Evolutionary conservation across 805 yeast genomes (phyloP).

Genomic region (Pichia deserticola): DNA sequence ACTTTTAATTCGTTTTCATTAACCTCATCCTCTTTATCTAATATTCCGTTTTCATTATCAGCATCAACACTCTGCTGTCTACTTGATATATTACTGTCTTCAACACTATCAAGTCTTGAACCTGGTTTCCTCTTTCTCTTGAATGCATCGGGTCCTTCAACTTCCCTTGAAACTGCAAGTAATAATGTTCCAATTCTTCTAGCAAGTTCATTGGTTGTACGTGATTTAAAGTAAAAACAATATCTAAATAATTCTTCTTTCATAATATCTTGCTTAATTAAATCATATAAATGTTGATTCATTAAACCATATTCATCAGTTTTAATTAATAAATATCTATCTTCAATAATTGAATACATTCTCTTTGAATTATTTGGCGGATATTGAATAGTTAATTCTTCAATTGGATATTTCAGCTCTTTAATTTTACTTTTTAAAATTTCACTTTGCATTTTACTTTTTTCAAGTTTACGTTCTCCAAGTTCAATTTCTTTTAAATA

Average conservation of each 20-base stretch:
- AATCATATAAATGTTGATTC: conserved; percentile 52
- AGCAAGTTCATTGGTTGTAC: conserved; percentile 65
- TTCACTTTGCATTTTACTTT: conserved; percentile 45
- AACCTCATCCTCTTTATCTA: not conserved
- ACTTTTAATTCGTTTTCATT: too few relatives aligned
- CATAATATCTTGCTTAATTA: conserved; percentile 56
- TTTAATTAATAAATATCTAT: conserved; percentile 53
- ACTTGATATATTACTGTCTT: conserved; percentile 14
- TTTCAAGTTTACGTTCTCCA: conserved; percentile 62
- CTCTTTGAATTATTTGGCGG: conserved; percentile 82
- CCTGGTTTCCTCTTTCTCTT: conserved; percentile 36
- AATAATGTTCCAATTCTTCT: conserved; percentile 63
- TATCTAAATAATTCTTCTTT: conserved; percentile 55
- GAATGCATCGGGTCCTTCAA: conserved; percentile 50
- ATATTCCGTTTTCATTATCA: not conserved
- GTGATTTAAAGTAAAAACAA: conserved; percentile 66
- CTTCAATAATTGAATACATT: conserved; percentile 62
- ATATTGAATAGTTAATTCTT: conserved; percentile 56
- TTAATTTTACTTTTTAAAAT: conserved; percentile 47
- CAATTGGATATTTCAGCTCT: conserved; percentile 50
- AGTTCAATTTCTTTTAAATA: conserved; percentile 64
- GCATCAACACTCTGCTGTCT: conserved; percentile 28
- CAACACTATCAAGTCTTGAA: conserved; percentile 11
- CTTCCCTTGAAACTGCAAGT: conserved; percentile 62
- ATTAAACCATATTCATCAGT: conserved; percentile 61